Base-by-base conservation (phyloP, 176 grass and related monocot species). In the Pontederia paniculata region DNA sequence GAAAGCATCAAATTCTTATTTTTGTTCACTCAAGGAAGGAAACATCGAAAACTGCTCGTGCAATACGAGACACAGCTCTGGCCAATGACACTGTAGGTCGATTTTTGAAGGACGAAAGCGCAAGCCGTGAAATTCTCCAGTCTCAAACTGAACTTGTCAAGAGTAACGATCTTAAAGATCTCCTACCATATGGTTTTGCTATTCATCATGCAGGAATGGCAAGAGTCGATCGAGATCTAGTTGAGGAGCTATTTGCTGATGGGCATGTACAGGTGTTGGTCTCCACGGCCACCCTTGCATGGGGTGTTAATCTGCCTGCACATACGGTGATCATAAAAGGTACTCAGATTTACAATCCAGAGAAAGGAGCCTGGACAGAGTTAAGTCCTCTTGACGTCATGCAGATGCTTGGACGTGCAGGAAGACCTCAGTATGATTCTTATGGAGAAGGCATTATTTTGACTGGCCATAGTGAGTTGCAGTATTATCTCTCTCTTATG, bases 11-110 rank as follows among this genome's bases (percentile, higher is more conserved):
- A 73, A 80, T 91, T 50, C 86, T 97, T 66, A 97, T 97, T 71
- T 97, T 97, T 79, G 93, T 97, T 62, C 93, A 97, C 65, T 97
- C 86, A 42, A 97, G 93, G 73, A 97, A 91, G 66, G 83, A 91
- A 70, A 90, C 93, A 10, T 71, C 74, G 2, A 97, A 97, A 81
- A 97, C 93, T 74, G 85, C 86, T 64, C 70, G 78, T 68, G 86
- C 93, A 13, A 97, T 97, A 37, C 76, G 86, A 71, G 86, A 97
- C 59, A 71, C 86, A 19, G 93, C 93, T 42, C 67, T 97, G 58
- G 71, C 79, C 19, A 90, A 97, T 25, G 83, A 97, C 48, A 97
- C 86, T 13, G 65, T 97, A 57, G 76, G 71, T 57, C 74, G 83
- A 52, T 97, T 97, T 70, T 69, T 90, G 56, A 91, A 84, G 72